These are phyloP conservation scores for Kalmanozyma brasiliensis DNA, from an alignment of 1,284 basidiomycete genomes.

Conservation along the genomic window DNA sequence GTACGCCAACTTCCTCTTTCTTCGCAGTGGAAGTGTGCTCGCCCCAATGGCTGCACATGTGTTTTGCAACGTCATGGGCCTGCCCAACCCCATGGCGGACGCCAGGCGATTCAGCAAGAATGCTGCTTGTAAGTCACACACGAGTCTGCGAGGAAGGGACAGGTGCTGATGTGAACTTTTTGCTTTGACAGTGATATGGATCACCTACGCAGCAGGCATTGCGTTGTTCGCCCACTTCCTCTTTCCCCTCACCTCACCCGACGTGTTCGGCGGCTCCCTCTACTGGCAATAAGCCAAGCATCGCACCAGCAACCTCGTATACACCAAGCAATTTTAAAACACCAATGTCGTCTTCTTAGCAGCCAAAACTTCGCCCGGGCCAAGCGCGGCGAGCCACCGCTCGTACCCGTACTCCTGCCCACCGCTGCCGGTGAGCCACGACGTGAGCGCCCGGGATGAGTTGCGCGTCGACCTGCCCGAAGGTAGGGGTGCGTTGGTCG, in stretches of 20 bases:
- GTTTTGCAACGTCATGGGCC: conserved; percentile 93
- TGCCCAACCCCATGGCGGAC: conserved; percentile 74
- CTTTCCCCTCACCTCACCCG: conserved; percentile 27
- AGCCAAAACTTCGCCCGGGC: conserved; percentile 7
- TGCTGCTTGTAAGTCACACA: conserved; percentile 64
- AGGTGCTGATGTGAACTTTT: conserved; percentile 7
- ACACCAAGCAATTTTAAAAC: conserved; percentile 5
- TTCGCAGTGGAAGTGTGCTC: conserved; percentile 75
- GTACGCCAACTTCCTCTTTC: conserved; percentile 84
- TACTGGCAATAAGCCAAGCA: conserved; percentile 49
- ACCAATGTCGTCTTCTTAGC: conserved; percentile 11
- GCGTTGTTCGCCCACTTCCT: conserved; percentile 69
- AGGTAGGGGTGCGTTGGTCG: not conserved
- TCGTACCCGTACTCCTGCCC: conserved; percentile 12
- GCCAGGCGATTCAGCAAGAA: conserved; percentile 65
- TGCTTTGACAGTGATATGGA: conserved; percentile 69
- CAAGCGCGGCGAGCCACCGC: conserved; percentile 14
- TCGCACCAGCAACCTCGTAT: conserved; percentile 9
- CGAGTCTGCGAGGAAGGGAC: not conserved
- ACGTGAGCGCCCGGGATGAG: conserved; percentile 13
- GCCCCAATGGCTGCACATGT: conserved; percentile 72
- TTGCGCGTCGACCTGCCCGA: conserved; percentile 20
- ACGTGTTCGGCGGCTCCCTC: conserved; percentile 30
- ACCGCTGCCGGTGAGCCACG: conserved; percentile 7
- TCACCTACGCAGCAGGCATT: conserved; percentile 72